Evolutionary conservation across 2,329 filamentous ascomycete genomes (phyloP).

Genomic region (Onygena corvina): DNA sequence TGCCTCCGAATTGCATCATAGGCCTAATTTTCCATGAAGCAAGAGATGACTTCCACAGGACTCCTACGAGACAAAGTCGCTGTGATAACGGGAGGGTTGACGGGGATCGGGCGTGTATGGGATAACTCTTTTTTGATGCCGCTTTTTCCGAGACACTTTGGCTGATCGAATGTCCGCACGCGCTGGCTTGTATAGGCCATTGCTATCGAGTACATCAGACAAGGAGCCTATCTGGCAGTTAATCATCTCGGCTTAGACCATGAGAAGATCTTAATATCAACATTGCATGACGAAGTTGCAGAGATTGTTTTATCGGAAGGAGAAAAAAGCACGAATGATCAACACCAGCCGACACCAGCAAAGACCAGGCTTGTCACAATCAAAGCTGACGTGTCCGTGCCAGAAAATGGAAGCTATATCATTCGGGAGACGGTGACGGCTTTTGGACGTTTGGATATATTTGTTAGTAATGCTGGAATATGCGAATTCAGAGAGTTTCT

Average conservation of each 20-base stretch:
- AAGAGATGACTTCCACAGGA: conserved; percentile 11
- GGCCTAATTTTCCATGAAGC: not conserved
- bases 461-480: conserved; percentile 79
- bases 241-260: conserved; percentile 55
- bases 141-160: not conserved
- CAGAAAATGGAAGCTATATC: conserved; percentile 56
- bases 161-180: not conserved
- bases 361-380: conserved; percentile 49
- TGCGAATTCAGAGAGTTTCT: conserved; percentile 83
- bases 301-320: conserved; percentile 9
- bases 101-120: conserved; percentile 60
- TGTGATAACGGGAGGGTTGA: conserved; percentile 76
- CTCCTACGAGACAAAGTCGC: conserved; percentile 65
- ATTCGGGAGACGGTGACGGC: conserved; percentile 52
- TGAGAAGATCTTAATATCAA: conserved; percentile 32
- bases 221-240: conserved; percentile 66
- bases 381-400: conserved; percentile 63
- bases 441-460: conserved; percentile 53
- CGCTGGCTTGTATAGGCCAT: conserved; percentile 45
- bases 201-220: conserved; percentile 61
- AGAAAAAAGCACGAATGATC: not conserved
- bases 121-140: not conserved
- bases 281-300: conserved; percentile 35
- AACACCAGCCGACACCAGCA: not conserved
- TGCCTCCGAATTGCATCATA: too few relatives aligned